Percentiles rank a stretch among this genome's conserved stretches.
phyloP scores from a whole-genome alignment of 2,329 filamentous ascomycete species.

The Tolypocladium pustulatum region DNA sequence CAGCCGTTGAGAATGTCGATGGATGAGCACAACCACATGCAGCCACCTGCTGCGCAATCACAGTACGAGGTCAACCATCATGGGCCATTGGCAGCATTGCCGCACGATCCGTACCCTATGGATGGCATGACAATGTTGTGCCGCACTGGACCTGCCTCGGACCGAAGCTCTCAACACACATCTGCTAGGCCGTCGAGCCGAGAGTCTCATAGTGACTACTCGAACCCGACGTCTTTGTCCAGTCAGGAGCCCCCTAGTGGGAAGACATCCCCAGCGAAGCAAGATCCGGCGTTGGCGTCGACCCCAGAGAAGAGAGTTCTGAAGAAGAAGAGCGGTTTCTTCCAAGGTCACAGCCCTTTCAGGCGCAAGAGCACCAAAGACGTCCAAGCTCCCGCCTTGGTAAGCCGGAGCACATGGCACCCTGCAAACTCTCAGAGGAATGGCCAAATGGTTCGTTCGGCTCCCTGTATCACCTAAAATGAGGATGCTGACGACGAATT shows the following conservation, averaged over 20 bases:
- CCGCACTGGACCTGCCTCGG: constrained; percentile 54
- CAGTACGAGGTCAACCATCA: constrained; percentile 41
- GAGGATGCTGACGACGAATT: background rate
- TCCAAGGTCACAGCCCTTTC: constrained; percentile 89
- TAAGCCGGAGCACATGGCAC: constrained; percentile 52
- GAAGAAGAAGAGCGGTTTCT: constrained; percentile 74
- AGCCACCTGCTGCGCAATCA: constrained; percentile 9
- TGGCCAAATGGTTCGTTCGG: background rate
- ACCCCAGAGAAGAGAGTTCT: constrained; percentile 55
- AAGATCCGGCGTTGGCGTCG: constrained; percentile 34
- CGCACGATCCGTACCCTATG: constrained; percentile 86
- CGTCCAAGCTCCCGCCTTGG: constrained; percentile 24
- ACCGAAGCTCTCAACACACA: constrained; percentile 40
- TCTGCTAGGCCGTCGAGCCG: constrained; percentile 69
- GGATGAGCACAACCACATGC: constrained; percentile 10
- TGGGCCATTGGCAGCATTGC: constrained; percentile 56
- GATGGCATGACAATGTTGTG: constrained; percentile 98
- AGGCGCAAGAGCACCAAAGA: constrained; percentile 84
- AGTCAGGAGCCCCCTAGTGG: constrained; percentile 71
- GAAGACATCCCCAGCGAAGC: constrained; percentile 65
- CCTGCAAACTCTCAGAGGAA: constrained; percentile 17
- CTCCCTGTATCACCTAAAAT: background rate
- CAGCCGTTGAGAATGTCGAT: constrained; percentile 7
- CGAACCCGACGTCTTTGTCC: constrained; percentile 78
- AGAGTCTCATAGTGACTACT: constrained; percentile 85